These are phyloP conservation scores for rapeseed (Brassica napus) DNA, from an alignment of 345 rosid species.

Conservation along the genomic window DNA sequence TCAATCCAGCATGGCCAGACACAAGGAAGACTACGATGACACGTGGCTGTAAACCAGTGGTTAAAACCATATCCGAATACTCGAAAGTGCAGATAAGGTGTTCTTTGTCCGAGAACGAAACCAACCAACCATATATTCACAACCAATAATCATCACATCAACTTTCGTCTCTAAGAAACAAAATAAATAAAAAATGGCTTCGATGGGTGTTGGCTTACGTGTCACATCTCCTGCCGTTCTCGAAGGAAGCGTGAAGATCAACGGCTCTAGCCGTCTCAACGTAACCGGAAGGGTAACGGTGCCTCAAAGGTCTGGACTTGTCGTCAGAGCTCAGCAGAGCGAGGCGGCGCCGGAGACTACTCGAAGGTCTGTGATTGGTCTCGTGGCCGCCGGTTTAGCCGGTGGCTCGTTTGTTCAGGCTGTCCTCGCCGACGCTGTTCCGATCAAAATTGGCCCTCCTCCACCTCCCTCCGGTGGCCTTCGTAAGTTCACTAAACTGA, in stretches of 20 bases:
- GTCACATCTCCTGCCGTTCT: slow-evolving; percentile 67
- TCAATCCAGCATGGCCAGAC: slow-evolving; percentile 22
- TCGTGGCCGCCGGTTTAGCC: slow-evolving; percentile 71
- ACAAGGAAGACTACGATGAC: not conserved
- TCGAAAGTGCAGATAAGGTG: slow-evolving; percentile 55
- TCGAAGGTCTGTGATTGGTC: slow-evolving; percentile 71
- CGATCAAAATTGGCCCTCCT: slow-evolving; percentile 88
- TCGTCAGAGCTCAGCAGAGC: slow-evolving; percentile 62
- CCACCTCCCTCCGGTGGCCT: slow-evolving; percentile 95
- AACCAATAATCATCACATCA: slow-evolving; percentile 42
- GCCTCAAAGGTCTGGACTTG: slow-evolving; percentile 44
- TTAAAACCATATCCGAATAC: slow-evolving; percentile 40
- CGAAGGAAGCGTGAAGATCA: slow-evolving; percentile 65
- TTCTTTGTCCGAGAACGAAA: not conserved
- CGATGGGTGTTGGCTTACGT: slow-evolving; percentile 58
- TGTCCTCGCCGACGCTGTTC: slow-evolving; percentile 64
- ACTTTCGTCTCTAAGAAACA: slow-evolving; percentile 7
- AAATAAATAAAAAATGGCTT: slow-evolving; percentile 51
- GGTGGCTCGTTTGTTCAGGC: slow-evolving; percentile 71
- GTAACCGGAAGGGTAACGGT: slow-evolving; percentile 27
- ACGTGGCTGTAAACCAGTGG: slow-evolving; percentile 41
- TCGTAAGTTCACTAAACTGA: slow-evolving; percentile 53
- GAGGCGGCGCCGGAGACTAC: slow-evolving; percentile 59
- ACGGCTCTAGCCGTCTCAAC: slow-evolving; percentile 54
- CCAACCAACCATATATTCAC: slow-evolving; percentile 47